Base-by-base conservation (phyloP, 495 filamentous ascomycete genomes). In the Neurospora sp. region DNA sequence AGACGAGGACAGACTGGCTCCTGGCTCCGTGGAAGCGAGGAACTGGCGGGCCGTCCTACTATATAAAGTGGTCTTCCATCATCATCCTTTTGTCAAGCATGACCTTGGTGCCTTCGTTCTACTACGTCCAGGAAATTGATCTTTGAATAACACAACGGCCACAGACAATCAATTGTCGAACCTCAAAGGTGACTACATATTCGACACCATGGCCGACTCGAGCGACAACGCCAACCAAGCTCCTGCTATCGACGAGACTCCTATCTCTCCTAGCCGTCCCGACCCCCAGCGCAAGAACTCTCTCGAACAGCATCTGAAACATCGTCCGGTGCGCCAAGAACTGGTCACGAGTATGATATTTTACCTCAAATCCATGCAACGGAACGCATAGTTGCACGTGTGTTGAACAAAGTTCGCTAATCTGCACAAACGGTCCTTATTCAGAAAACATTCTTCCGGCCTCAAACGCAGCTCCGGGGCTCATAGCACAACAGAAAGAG, bases 231-330 rank as follows among this genome's bases (percentile, higher is more conserved):
- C 47, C 61, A 69, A 18, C 61, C 53, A 18, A 35, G n/a, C 68
- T 59, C 53, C 71, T 14, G 18, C 71, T 38, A 22, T 82, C 61
- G 82, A 90, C 80, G 82, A 86, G 75, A 86, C 86, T 4, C 86
- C 88, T 76, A 92, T 92, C 81, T 90, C 91, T n/a, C 88, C 91
- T 71, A 83, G 87, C 73, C 76, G 79, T 27, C 79, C 82, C 27
- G 80, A 83, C 73, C 47, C 74, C 1, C 90, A 90, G 75, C 90
- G 94, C 76, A 92, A 92, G 81, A 90, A 96, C 83, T 94, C 92
- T n/a, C 89, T 97, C 39, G 93, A 96, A 82, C 93, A 92, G 76
- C 92, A 94, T 77, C 87, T 97, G 72, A 88, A 90, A 78, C 88
- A 88, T 71, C 91, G 94, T 44, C 94, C 94, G 12, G 92, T 94